phyloP scores from a whole-genome alignment of 1,284 basidiomycete genomes.

The Melampsora americana region DNA sequence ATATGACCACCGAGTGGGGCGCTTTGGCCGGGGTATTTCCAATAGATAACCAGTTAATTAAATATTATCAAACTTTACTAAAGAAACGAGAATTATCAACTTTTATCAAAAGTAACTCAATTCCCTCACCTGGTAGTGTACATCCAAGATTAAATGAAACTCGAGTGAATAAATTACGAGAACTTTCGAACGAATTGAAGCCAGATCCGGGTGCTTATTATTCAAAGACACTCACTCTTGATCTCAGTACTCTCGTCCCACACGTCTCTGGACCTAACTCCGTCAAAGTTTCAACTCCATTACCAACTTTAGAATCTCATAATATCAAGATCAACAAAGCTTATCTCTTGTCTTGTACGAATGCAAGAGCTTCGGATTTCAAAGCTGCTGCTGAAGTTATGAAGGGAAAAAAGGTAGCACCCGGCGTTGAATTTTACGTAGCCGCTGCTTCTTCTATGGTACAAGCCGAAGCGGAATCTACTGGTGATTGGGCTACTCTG shows the following conservation, averaged over 20 bases:
- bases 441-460: slow-evolving; percentile 90
- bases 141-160: slow-evolving; percentile 82
- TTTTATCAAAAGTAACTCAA: slow-evolving; percentile 62
- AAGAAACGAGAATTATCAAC: slow-evolving; percentile 74
- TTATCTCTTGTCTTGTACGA: slow-evolving; percentile 97
- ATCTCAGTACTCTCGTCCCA: slow-evolving; percentile 88
- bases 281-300: slow-evolving; percentile 89
- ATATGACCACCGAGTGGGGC: slow-evolving; percentile 99
- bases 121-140: slow-evolving; percentile 61
- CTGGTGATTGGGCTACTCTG: slow-evolving; percentile 84
- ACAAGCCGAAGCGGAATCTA: slow-evolving; percentile 78
- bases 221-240: slow-evolving; percentile 81
- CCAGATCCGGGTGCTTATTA: slow-evolving; percentile 81
- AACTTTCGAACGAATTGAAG: slow-evolving; percentile 62
- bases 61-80: slow-evolving; percentile 83
- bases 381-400: slow-evolving; percentile 85
- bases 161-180: slow-evolving; percentile 63
- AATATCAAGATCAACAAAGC: slow-evolving; percentile 90
- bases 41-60: slow-evolving; percentile 73
- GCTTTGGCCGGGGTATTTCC: slow-evolving; percentile 94
- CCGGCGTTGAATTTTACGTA: slow-evolving; percentile 93
- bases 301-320: slow-evolving; percentile 71
- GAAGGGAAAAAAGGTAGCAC: slow-evolving; percentile 75
- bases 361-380: slow-evolving; percentile 92
- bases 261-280: slow-evolving; percentile 96